Percentiles rank a stretch among this genome's conserved stretches.
These are phyloP conservation scores for Elsinoe arachidis DNA, from an alignment of 2,329 filamentous ascomycete genomes.

Conservation along the genomic window DNA sequence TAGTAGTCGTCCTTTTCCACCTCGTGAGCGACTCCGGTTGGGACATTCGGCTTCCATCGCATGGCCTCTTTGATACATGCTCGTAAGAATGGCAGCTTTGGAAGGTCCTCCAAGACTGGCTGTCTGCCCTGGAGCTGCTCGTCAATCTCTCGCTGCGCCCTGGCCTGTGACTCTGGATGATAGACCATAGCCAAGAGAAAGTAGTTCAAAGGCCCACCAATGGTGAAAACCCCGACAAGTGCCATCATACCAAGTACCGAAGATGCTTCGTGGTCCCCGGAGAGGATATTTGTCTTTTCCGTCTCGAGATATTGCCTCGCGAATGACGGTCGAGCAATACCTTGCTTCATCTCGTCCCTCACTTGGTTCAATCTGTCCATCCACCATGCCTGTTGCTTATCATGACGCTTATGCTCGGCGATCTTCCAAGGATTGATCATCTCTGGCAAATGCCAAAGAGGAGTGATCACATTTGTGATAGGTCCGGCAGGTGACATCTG, in stretches of 20 bases:
- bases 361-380: slow-evolving; percentile 38
- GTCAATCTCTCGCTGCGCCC: slow-evolving; percentile 39
- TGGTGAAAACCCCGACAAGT: slow-evolving; percentile 29
- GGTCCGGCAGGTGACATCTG: slow-evolving; percentile 52
- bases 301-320: slow-evolving; percentile 38
- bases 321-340: slow-evolving; percentile 34
- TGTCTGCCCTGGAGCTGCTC: slow-evolving; percentile 35
- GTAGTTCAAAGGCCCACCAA: slow-evolving; percentile 24
- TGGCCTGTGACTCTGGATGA: slow-evolving; percentile 41
- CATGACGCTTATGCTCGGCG: slow-evolving; percentile 45
- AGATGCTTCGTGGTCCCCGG: slow-evolving; percentile 29
- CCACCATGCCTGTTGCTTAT: slow-evolving; percentile 46
- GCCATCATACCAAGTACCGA: slow-evolving; percentile 29
- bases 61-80: slow-evolving; percentile 29
- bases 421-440: slow-evolving; percentile 47
- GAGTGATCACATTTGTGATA: slow-evolving; percentile 49
- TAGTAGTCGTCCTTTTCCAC: slow-evolving; percentile 45
- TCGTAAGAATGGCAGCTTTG: slow-evolving; percentile 25
- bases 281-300: slow-evolving; percentile 25
- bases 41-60: slow-evolving; percentile 44
- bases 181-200: slow-evolving; percentile 37
- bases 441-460: slow-evolving; percentile 45
- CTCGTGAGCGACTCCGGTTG: slow-evolving; percentile 47
- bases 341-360: slow-evolving; percentile 32
- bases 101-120: slow-evolving; percentile 34